These are phyloP conservation scores for Typha latifolia DNA, from an alignment of 176 grass and related monocot species.

Conservation along the genomic window DNA sequence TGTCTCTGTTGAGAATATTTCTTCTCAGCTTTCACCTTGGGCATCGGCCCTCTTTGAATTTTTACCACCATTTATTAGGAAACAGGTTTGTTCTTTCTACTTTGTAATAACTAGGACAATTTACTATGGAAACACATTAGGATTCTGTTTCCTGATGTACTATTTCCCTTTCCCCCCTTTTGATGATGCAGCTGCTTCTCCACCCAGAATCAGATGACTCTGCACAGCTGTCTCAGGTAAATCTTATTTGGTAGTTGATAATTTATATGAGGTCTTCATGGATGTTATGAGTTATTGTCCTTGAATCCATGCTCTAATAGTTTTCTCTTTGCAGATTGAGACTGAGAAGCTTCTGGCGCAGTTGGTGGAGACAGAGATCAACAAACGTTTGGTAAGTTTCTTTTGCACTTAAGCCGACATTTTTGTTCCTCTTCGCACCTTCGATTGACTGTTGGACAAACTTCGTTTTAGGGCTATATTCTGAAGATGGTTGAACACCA, in stretches of 20 bases:
- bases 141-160: slow-evolving; percentile 8
- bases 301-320: not conserved
- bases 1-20: slow-evolving; percentile 79
- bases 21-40: slow-evolving; percentile 98
- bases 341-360: slow-evolving; percentile 98
- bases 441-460: not conserved
- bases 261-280: not conserved
- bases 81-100: slow-evolving; percentile 46
- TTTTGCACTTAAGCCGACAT: slow-evolving; percentile 5
- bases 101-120: slow-evolving; percentile 8
- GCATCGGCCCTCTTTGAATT: slow-evolving; percentile 98
- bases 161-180: slow-evolving; percentile 2
- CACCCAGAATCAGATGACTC: slow-evolving; percentile 95
- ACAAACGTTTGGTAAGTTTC: slow-evolving; percentile 68
- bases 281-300: slow-evolving; percentile 1
- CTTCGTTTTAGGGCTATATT: too few relatives aligned
- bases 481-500: too few relatives aligned
- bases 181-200: slow-evolving; percentile 62
- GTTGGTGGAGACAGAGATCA: slow-evolving; percentile 91
- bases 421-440: not conserved
- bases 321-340: slow-evolving; percentile 58
- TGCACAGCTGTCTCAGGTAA: slow-evolving; percentile 96
- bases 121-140: slow-evolving; percentile 1
- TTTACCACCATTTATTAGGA: slow-evolving; percentile 89
- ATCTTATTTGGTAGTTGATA: not conserved